A percentile compares a stretch with the other conserved stretches of the same genome.
Evolutionary conservation across 352 stramenopile genomes (phyloP).

Genomic region (Nothophytophthora sp.): DNA sequence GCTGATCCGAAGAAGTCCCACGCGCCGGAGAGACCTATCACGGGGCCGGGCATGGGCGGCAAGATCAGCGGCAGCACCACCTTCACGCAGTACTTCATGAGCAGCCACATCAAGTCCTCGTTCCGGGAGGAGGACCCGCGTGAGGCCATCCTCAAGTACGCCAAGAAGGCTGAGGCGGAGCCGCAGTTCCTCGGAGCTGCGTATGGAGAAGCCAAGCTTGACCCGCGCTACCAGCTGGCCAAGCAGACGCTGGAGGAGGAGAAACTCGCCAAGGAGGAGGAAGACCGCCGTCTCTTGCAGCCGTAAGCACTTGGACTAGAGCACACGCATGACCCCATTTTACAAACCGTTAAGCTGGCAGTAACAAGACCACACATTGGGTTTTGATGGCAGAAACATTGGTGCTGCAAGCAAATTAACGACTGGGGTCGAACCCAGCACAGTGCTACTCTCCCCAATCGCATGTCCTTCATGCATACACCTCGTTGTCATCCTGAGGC

Average conservation of each 20-base stretch:
- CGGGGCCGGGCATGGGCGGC: constrained; percentile 73
- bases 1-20: constrained; percentile 75
- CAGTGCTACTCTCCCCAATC: too few relatives aligned
- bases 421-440: too few relatives aligned
- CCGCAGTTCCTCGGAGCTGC: constrained; percentile 68
- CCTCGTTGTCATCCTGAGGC: too few relatives aligned
- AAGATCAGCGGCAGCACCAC: constrained; percentile 80
- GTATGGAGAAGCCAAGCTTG: constrained; percentile 70
- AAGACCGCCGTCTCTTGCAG: constrained; percentile 69
- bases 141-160: constrained; percentile 87
- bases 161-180: constrained; percentile 68
- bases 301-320: constrained; percentile 44
- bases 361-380: too few relatives aligned
- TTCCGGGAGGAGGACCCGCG: constrained; percentile 87
- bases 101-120: constrained; percentile 82
- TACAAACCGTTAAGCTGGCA: too few relatives aligned
- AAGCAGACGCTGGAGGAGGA: constrained; percentile 83
- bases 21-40: constrained; percentile 74
- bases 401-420: too few relatives aligned
- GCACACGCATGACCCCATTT: too few relatives aligned
- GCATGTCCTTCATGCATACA: too few relatives aligned
- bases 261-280: constrained; percentile 73
- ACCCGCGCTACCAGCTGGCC: constrained; percentile 70
- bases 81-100: constrained; percentile 91
- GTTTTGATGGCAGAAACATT: too few relatives aligned